Percentiles rank a stretch among this genome's conserved stretches.
Evolutionary conservation across 2,329 filamentous ascomycete species (phyloP).

Genomic region (Trichocomaceae sp.): DNA sequence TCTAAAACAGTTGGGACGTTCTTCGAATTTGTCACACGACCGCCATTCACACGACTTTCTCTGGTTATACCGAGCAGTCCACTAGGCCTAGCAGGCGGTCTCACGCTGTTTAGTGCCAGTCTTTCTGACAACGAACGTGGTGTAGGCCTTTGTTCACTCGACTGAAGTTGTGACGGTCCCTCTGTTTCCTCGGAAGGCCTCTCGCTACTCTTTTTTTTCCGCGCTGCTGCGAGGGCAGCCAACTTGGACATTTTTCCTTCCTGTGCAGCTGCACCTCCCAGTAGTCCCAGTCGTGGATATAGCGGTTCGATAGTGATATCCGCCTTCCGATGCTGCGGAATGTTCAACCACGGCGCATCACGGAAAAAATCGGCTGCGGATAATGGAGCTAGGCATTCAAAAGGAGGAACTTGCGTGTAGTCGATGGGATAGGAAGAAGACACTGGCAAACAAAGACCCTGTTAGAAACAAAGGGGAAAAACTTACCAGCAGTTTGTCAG

Average conservation of each 20-base stretch:
- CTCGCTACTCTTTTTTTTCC: slow-evolving; percentile 73
- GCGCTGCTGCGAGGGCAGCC: slow-evolving; percentile 77
- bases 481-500: slow-evolving; percentile 27
- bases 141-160: slow-evolving; percentile 4
- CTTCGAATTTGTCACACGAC: slow-evolving; percentile 15
- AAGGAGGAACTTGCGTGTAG: slow-evolving; percentile 19
- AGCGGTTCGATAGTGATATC: slow-evolving; percentile 56
- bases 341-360: slow-evolving; percentile 77
- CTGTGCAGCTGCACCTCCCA: slow-evolving; percentile 67
- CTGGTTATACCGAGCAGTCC: slow-evolving; percentile 19
- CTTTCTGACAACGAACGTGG: slow-evolving; percentile 32
- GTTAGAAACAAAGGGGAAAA: slow-evolving; percentile 31
- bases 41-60: slow-evolving; percentile 13
- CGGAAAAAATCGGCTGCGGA: slow-evolving; percentile 61
- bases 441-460: slow-evolving; percentile 24
- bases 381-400: slow-evolving; percentile 28
- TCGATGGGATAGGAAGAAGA: slow-evolving; percentile 23
- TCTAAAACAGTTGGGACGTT: slow-evolving; percentile 11
- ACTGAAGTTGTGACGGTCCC: not conserved
- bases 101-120: slow-evolving; percentile 20
- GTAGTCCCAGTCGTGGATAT: slow-evolving; percentile 57
- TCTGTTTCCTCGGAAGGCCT: slow-evolving; percentile 30
- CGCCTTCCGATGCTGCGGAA: slow-evolving; percentile 60
- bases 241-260: slow-evolving; percentile 78
- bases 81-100: slow-evolving; percentile 19